Evolutionary conservation across 139 green algal genomes (phyloP).

Genomic region (Chlamydomonas sp.): DNA sequence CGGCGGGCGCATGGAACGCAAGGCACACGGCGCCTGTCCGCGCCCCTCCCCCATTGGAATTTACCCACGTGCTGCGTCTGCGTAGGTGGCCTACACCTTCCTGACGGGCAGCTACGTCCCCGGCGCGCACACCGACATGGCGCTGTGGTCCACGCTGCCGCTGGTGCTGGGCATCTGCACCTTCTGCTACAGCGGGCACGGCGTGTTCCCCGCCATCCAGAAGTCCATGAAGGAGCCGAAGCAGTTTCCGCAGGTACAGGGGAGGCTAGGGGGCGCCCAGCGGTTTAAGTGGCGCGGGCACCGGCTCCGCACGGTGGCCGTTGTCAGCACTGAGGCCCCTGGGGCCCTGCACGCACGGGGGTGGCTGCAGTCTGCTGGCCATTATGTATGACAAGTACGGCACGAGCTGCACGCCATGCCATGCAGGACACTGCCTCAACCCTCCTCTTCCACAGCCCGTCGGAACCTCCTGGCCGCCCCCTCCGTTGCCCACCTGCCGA

Average conservation of each 20-base stretch:
- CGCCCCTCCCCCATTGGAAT: no score
- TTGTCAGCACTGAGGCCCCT: no score
- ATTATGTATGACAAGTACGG: no score
- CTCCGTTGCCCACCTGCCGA: neutral
- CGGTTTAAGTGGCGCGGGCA: no score
- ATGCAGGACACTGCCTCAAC: neutral
- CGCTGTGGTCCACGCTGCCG: conserved; percentile 65
- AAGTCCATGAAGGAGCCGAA: conserved; percentile 72
- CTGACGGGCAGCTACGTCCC: conserved; percentile 44
- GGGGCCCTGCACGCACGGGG: no score
- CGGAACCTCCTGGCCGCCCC: no score
- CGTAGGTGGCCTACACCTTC: conserved; percentile 58
- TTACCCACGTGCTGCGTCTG: neutral
- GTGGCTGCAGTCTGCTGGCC: no score
- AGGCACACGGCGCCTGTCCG: no score
- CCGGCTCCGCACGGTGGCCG: no score
- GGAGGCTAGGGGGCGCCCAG: neutral
- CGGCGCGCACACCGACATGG: conserved; percentile 53
- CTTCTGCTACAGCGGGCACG: conserved; percentile 83
- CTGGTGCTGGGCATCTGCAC: conserved; percentile 81
- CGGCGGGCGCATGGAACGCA: no score
- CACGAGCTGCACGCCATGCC: no score
- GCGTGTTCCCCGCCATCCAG: conserved; percentile 80
- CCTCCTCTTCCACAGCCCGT: no score
- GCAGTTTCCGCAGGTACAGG: conserved; percentile 55